Percentiles rank a stretch among this genome's conserved stretches.
These are phyloP conservation scores for Colletotrichum eremochloae DNA, from an alignment of 2,329 filamentous ascomycete genomes.

Conservation along the genomic window DNA sequence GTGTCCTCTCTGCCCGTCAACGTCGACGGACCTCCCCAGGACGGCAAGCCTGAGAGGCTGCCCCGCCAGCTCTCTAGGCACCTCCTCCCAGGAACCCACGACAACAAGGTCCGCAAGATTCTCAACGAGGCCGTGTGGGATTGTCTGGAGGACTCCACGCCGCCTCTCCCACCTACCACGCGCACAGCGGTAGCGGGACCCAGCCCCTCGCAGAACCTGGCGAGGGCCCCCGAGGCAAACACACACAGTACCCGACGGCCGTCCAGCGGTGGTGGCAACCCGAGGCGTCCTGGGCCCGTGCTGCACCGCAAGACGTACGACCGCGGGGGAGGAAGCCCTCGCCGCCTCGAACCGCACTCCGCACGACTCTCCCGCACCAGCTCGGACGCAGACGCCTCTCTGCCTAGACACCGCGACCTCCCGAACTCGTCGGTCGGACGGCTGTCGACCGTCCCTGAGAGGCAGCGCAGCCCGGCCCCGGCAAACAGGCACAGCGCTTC, in stretches of 20 bases:
- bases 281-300: conserved; percentile 5
- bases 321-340: not conserved
- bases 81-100: conserved; percentile 73
- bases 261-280: not conserved
- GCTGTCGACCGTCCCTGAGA: conserved; percentile 1
- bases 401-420: conserved; percentile 17
- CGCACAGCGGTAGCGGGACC: not conserved
- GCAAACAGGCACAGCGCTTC: conserved; percentile 32
- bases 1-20: conserved; percentile 78
- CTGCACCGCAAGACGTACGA: conserved; percentile 26
- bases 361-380: conserved; percentile 19
- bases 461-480: conserved; percentile 30
- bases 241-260: conserved; percentile 14
- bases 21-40: conserved; percentile 61
- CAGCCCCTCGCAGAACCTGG: not conserved
- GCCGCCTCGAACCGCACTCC: conserved; percentile 12
- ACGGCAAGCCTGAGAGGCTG: conserved; percentile 77
- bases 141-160: conserved; percentile 47
- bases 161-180: conserved; percentile 25
- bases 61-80: conserved; percentile 83
- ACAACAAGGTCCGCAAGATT: conserved; percentile 69
- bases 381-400: conserved; percentile 27
- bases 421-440: conserved; percentile 28
- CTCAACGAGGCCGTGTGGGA: conserved; percentile 71
- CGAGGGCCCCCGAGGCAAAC: conserved; percentile 13